A percentile compares a stretch with the other conserved stretches of the same genome.
phyloP scores from a whole-genome alignment of 1,284 basidiomycete genomes.

The Waitea zeae region DNA sequence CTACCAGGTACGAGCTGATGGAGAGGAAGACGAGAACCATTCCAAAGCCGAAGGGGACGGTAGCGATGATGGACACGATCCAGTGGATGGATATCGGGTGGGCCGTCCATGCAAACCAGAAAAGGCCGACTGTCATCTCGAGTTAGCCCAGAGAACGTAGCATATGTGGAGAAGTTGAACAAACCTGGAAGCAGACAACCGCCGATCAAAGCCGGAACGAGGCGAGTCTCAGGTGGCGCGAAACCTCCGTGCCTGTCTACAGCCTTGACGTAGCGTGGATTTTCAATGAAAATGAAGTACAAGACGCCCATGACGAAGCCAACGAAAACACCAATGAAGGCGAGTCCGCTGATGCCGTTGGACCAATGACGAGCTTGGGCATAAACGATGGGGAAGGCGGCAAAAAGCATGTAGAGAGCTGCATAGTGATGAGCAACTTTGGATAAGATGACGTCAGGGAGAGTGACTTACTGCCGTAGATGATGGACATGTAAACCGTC shows the following conservation, averaged over 20 bases:
- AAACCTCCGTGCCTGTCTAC: conserved; percentile 17
- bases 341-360: conserved; percentile 11
- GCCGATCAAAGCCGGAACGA: conserved; percentile 22
- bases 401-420: conserved; percentile 24
- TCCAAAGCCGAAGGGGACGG: conserved; percentile 12
- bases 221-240: conserved; percentile 27
- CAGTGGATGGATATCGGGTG: conserved; percentile 13
- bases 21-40: conserved; percentile 11
- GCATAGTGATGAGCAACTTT: too few relatives aligned
- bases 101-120: conserved; percentile 28
- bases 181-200: conserved; percentile 22
- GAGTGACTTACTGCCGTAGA: conserved; percentile 5
- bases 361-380: conserved; percentile 4
- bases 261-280: conserved; percentile 14
- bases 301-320: conserved; percentile 6
- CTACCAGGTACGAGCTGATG: conserved; percentile 21
- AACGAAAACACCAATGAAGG: conserved; percentile 9
- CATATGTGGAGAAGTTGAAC: not conserved
- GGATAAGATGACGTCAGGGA: too few relatives aligned
- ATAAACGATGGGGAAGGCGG: conserved; percentile 17
- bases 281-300: conserved; percentile 10
- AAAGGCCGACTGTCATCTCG: too few relatives aligned
- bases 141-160: too few relatives aligned
- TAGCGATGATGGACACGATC: conserved; percentile 16
- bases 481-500: conserved; percentile 22